Percentiles rank a stretch among this genome's conserved stretches.
phyloP scores from a whole-genome alignment of 225 moss, liverwort and hornwort genomes.

The Pseudisothecium myosuroides region DNA sequence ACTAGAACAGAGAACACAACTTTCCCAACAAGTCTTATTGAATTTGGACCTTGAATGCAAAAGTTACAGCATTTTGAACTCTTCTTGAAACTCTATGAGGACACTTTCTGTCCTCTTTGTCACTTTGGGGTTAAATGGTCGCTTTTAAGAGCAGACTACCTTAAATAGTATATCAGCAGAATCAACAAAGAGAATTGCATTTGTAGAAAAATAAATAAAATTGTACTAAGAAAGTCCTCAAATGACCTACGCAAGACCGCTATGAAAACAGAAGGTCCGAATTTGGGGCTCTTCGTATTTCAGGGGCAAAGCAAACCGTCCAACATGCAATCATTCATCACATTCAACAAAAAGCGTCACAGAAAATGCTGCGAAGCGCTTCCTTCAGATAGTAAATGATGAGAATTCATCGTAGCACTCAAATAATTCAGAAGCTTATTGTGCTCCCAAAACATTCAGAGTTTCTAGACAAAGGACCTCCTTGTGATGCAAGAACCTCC shows the following conservation, averaged over 20 bases:
- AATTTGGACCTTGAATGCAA: no score
- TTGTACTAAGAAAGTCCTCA: no score
- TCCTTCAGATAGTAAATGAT: neutral
- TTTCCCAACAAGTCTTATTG: no score
- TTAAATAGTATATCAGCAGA: neutral
- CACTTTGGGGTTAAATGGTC: no score
- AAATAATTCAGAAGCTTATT: neutral
- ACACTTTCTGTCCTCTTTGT: no score
- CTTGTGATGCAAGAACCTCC: neutral
- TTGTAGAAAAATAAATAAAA: neutral
- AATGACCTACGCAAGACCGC: neutral
- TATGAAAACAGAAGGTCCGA: neutral
- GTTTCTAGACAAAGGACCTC: neutral
- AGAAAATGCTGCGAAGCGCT: neutral
- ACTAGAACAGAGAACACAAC: no score
- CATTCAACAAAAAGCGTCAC: neutral
- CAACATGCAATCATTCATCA: neutral
- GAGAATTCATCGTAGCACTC: neutral
- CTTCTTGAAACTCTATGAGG: no score
- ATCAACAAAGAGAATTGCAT: neutral
- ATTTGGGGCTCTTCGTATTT: neutral
- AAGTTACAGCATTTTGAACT: no score
- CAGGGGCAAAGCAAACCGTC: neutral
- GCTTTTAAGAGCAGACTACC: no score
- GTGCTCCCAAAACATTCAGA: neutral